phyloP scores from a whole-genome alignment of 148 eudicot genomes.

The Silene uniflora region DNA sequence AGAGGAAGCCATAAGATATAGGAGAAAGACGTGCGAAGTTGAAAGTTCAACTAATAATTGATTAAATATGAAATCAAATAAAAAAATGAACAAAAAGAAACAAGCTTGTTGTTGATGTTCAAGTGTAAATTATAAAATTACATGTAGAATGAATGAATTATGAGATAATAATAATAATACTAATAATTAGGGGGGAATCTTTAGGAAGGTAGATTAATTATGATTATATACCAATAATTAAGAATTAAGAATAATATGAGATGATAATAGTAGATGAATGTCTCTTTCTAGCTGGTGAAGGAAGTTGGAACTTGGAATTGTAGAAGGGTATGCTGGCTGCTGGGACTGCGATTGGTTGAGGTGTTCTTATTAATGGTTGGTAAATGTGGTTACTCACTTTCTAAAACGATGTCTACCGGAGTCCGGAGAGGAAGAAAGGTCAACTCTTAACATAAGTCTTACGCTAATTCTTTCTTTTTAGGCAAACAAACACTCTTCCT shows the following conservation, averaged over 20 bases:
- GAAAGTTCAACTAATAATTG: conserved; percentile 35
- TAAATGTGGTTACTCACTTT: not conserved
- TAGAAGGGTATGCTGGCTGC: conserved; percentile 6
- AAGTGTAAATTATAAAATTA: not conserved
- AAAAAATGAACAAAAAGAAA: conserved; percentile 19
- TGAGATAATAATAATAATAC: no score
- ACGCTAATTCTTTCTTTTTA: not conserved
- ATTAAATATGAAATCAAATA: not conserved
- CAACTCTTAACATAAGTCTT: conserved; percentile 18
- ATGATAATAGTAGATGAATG: no score
- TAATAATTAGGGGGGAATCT: not conserved
- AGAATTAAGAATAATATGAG: not conserved
- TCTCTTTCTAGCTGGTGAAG: conserved; percentile 12
- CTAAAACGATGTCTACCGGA: not conserved
- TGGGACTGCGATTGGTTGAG: conserved; percentile 10
- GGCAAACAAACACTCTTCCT: no score
- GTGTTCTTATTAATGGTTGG: not conserved
- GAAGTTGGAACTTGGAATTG: conserved; percentile 9
- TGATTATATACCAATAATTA: not conserved
- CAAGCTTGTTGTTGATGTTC: not conserved
- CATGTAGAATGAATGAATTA: not conserved
- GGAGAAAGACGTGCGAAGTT: conserved; percentile 33
- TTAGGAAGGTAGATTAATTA: not conserved
- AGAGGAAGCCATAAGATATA: conserved; percentile 16
- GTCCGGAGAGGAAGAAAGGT: not conserved